phyloP scores from a whole-genome alignment of 2,329 filamentous ascomycete species.

The Hirsutella minnesotensis region DNA sequence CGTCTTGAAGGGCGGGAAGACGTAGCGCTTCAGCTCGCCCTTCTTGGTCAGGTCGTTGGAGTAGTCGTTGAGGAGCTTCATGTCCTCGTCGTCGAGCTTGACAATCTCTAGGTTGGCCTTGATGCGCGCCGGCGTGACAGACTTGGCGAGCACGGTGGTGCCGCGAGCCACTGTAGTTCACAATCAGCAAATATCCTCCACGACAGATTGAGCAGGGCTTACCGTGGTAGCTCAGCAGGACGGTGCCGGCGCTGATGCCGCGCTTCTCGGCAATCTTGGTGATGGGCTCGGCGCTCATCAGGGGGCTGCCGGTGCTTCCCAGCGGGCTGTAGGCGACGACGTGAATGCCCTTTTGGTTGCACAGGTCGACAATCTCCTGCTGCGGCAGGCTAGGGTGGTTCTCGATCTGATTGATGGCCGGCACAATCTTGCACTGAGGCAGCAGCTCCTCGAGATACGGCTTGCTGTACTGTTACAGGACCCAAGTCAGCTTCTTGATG shows the following conservation, averaged over 20 bases:
- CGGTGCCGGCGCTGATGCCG: slow-evolving; percentile 44
- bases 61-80: slow-evolving; percentile 46
- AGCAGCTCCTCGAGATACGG: slow-evolving; percentile 44
- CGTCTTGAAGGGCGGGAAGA: slow-evolving; percentile 57
- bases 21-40: slow-evolving; percentile 46
- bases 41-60: slow-evolving; percentile 35
- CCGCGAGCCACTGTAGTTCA: slow-evolving; percentile 48
- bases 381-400: slow-evolving; percentile 62
- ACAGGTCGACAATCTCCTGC: slow-evolving; percentile 59
- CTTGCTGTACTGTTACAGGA: slow-evolving; percentile 34
- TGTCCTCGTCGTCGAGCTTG: slow-evolving; percentile 51
- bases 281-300: slow-evolving; percentile 51
- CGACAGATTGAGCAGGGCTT: slow-evolving; percentile 16
- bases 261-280: slow-evolving; percentile 54
- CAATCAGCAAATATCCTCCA: neutral
- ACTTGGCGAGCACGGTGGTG: slow-evolving; percentile 62
- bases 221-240: slow-evolving; percentile 65
- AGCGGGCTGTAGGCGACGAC: slow-evolving; percentile 63
- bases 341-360: slow-evolving; percentile 55
- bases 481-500: neutral
- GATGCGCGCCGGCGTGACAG: slow-evolving; percentile 55
- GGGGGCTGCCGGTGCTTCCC: slow-evolving; percentile 50
- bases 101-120: slow-evolving; percentile 58
- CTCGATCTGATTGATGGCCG: slow-evolving; percentile 62
- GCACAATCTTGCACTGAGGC: slow-evolving; percentile 37